Base-by-base conservation (phyloP, 2,329 filamentous ascomycete genomes). In the Ceratocystis colombiana region DNA sequence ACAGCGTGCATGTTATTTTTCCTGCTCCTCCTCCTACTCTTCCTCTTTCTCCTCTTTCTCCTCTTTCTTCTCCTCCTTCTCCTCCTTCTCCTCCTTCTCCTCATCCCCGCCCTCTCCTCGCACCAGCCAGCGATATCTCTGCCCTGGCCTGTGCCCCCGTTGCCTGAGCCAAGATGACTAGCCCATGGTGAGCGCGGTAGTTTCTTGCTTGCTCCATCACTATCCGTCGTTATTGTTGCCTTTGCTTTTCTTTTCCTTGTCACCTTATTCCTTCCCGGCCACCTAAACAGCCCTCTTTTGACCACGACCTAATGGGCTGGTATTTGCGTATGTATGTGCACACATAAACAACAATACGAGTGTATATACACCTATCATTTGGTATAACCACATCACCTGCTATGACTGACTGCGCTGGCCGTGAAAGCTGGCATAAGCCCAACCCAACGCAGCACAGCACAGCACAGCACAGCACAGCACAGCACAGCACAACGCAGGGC, bases 71-170 rank as follows among this genome's bases (percentile, higher is more conserved):
- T 41, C 12, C 1, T 41, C 22, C 25, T n/a, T 25, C 53, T 25
- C 48, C 48, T 41, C 22, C 25, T n/a, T 25, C 53, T 25, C 48
- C 48, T 41, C 37, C 12, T 41, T 37, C 37, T 41, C 37, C 37
- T 28, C 48, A 5, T 20, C 17, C 48, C n/a, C 22, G 5, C 20
- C 48, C 20, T 53, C 48, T 28, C 5, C 28, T 33, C 17, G 55
- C 55, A 59, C 55, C 55, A 59, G 55, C 55, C 55, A 59, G 55
- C 55, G 55, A 37, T 25, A 37, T 33, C 15, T 22, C 37, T 59
- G 25, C 6, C 55, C 22, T 59, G 55, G 55, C 20, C 55, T 59
- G 55, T 59, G 55, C 55, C 30, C 12, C 7, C 7, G 22, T 53
- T 22, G 48, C 48, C 15, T 22, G 22, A 15, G 48, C 25, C 20